A percentile compares a stretch with the other conserved stretches of the same genome.
These are phyloP conservation scores for Neurospora sp. DNA, from an alignment of 495 filamentous ascomycete genomes.

Conservation along the genomic window DNA sequence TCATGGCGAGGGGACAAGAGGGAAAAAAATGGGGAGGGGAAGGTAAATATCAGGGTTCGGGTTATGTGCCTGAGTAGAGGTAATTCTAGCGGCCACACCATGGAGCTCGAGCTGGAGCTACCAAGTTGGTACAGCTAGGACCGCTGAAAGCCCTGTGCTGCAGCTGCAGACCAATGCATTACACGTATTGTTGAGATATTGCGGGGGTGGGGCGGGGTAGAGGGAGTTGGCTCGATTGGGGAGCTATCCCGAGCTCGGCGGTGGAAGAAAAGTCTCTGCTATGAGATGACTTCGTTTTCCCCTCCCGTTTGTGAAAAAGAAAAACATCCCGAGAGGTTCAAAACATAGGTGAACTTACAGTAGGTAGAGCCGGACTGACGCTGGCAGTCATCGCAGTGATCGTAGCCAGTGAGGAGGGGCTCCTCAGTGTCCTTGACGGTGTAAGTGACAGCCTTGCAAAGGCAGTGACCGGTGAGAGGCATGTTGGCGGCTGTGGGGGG, in stretches of 20 bases:
- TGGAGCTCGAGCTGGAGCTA: neutral
- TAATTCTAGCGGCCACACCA: neutral
- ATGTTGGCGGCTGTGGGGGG: slow-evolving; percentile 31
- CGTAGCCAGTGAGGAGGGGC: slow-evolving; percentile 49
- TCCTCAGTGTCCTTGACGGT: slow-evolving; percentile 39
- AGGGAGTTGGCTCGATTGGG: neutral
- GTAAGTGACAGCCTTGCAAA: slow-evolving; percentile 61
- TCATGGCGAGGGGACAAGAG: neutral
- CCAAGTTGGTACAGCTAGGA: neutral
- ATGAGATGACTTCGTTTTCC: neutral
- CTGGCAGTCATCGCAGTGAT: slow-evolving; percentile 66
- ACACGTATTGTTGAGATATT: neutral
- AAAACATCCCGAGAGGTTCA: neutral
- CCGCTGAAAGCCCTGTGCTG: neutral
- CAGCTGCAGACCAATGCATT: neutral
- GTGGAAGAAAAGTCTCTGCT: neutral
- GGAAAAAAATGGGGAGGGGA: neutral
- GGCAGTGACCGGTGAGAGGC: slow-evolving; percentile 59
- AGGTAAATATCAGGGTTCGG: neutral
- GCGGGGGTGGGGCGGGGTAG: neutral
- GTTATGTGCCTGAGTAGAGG: neutral
- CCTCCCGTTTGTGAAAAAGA: neutral
- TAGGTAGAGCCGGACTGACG: slow-evolving; percentile 59
- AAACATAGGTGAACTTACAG: slow-evolving; percentile 32
- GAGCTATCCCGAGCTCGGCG: neutral